Base-by-base conservation (phyloP, 768 basidiomycete genomes). In the Naganishia antarctica region DNA sequence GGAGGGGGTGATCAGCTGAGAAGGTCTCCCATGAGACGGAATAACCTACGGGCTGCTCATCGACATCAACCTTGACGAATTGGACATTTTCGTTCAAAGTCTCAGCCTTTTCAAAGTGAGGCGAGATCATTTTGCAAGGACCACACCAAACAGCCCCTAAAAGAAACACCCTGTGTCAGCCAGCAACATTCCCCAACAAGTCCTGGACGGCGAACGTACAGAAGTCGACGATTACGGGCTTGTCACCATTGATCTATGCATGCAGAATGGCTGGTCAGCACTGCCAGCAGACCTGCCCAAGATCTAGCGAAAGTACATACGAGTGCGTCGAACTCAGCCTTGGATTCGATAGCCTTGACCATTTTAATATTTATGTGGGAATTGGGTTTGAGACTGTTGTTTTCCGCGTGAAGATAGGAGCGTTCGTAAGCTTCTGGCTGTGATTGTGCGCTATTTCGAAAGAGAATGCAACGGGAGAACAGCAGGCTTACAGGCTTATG, bases 1-100 rank as follows among this genome's bases (percentile, higher is more conserved):
- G n/a, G 26, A 2, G 43, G 21, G 34, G 21, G 51, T 45, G 9
- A n/a, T n/a, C n/a, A 18, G 40, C 23, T 26, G 29, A 64, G 28
- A 31, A 5, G 3, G 23, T 13, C 46, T 44, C 25, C 12, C 58
- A 57, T 23, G 18, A 34, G 23, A 37, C 34, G 34, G 26, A 67
- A 40, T 25, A 23, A 74, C 74, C 62, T 66, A 76, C 73, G 46
- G 69, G 70, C 26, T 74, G 71, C 57, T 74, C 74, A 60, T 79
- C 78, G 48, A 80, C 74, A 63, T 79, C 78, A 46, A 79, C 77
- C 70, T 80, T 79, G 66, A 70, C 70, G 61, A 80, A 79, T 32
- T 71, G 71, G 59, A 76, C 67, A 21, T 66, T 66, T n/a, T 69
- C 66, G 71, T 68, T 75, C 58, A 73, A 66, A 12, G 60, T 49